Conservation (phyloP, 2,329 filamentous ascomycete genomes). For the Verticillium klebahnii region DNA sequence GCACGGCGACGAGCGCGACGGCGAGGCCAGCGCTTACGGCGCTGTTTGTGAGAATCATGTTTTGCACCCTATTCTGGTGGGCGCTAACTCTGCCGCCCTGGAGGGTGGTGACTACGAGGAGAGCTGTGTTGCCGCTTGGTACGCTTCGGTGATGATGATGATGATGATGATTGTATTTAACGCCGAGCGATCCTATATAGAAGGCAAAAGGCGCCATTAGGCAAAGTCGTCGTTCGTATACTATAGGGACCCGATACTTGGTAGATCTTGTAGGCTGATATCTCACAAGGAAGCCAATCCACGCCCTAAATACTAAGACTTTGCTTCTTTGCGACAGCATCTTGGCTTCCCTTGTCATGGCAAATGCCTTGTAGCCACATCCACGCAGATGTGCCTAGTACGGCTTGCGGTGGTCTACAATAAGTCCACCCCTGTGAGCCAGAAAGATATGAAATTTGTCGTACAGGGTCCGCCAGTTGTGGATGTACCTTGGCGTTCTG, state of each 20-base stretch:
- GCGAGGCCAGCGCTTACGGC: slow-evolving; percentile 85
- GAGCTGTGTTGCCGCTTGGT: slow-evolving; percentile 79
- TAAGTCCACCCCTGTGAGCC: background rate
- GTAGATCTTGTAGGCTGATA: background rate
- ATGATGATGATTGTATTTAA: too few species aligned
- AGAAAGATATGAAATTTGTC: background rate
- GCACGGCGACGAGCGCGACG: slow-evolving; percentile 85
- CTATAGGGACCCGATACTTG: background rate
- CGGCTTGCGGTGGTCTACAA: background rate
- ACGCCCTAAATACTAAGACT: background rate
- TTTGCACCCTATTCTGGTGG: slow-evolving; percentile 87
- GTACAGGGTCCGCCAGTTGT: background rate
- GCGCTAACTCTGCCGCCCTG: slow-evolving; percentile 76
- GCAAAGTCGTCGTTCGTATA: too few species aligned
- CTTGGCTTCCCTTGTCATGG: background rate
- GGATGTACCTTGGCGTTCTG: background rate
- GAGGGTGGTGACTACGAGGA: slow-evolving; percentile 78
- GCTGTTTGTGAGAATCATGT: slow-evolving; percentile 81
- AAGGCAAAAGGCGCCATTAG: too few species aligned
- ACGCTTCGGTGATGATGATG: slow-evolving; percentile 46
- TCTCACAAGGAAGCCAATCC: background rate
- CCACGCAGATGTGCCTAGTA: background rate
- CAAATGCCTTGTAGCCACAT: background rate
- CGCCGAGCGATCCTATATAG: too few species aligned
- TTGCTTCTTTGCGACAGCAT: background rate